Percentiles rank a stretch among this genome's conserved stretches.
These are phyloP conservation scores for Leptodontidium sp. DNA, from an alignment of 2,329 filamentous ascomycete genomes.

Conservation along the genomic window DNA sequence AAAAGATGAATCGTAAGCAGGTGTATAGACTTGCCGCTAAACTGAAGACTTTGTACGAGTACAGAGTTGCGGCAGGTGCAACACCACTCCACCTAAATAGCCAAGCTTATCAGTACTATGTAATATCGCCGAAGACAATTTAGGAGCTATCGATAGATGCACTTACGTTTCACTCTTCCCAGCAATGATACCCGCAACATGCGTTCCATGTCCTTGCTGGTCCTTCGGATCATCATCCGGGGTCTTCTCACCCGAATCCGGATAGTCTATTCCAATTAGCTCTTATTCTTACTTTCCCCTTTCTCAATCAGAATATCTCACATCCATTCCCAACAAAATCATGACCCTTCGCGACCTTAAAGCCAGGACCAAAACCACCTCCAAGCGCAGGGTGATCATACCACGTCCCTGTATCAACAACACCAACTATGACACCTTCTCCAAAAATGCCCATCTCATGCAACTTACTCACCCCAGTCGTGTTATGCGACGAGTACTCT, in stretches of 20 bases:
- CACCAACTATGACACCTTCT: slow-evolving; percentile 53
- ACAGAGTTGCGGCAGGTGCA: slow-evolving; percentile 7
- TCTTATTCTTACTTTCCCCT: background rate
- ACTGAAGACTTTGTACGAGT: slow-evolving; percentile 18
- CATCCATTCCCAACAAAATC: slow-evolving; percentile 64
- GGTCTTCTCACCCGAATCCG: slow-evolving; percentile 1
- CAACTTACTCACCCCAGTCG: slow-evolving; percentile 48
- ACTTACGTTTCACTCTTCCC: slow-evolving; percentile 6
- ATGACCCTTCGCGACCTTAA: slow-evolving; percentile 63
- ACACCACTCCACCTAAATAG: slow-evolving; percentile 7
- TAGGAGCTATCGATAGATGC: too few relatives aligned
- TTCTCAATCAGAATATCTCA: background rate
- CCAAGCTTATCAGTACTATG: too few relatives aligned
- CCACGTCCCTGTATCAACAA: slow-evolving; percentile 57
- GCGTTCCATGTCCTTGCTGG: slow-evolving; percentile 31
- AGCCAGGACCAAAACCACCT: slow-evolving; percentile 68
- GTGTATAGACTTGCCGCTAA: background rate
- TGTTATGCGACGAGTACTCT: slow-evolving; percentile 4
- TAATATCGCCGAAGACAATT: too few relatives aligned
- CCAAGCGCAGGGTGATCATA: slow-evolving; percentile 70
- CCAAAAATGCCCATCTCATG: slow-evolving; percentile 54
- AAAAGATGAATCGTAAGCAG: background rate
- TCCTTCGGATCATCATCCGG: slow-evolving; percentile 28
- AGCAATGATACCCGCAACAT: slow-evolving; percentile 31
- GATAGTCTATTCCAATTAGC: slow-evolving; percentile 5